A percentile compares a stretch with the other conserved stretches of the same genome.
These are phyloP conservation scores for Cladosporium sp. DNA, from an alignment of 2,329 filamentous ascomycete species.

Conservation along the genomic window DNA sequence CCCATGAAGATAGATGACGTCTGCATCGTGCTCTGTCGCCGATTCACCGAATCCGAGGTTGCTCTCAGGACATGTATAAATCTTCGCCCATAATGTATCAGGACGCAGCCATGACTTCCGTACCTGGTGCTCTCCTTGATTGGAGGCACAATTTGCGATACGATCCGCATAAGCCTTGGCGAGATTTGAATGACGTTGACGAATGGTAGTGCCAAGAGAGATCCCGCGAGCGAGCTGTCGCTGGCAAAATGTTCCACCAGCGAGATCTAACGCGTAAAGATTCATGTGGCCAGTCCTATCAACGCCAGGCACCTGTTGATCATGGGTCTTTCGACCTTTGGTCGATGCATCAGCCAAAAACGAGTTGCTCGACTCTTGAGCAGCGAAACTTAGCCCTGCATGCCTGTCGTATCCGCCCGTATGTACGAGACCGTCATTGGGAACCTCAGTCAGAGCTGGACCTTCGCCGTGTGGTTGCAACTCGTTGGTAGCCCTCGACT, in stretches of 20 bases:
- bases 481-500: background rate
- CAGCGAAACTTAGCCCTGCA: background rate
- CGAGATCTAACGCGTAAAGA: background rate
- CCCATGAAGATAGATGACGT: background rate
- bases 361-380: background rate
- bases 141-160: background rate
- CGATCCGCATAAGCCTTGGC: slow-evolving; percentile 5
- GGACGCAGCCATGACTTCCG: slow-evolving; percentile 7
- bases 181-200: background rate
- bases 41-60: background rate
- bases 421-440: background rate
- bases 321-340: background rate
- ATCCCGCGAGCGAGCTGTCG: background rate
- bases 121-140: background rate
- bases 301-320: background rate
- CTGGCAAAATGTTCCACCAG: background rate
- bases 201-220: background rate
- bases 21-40: background rate
- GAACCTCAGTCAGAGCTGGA: background rate
- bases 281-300: background rate
- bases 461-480: background rate
- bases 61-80: slow-evolving; percentile 5
- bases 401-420: background rate
- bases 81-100: background rate
- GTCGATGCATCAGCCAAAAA: background rate